phyloP scores from a whole-genome alignment of 2,329 filamentous ascomycete species.

The Aureobasidium mangrovei region DNA sequence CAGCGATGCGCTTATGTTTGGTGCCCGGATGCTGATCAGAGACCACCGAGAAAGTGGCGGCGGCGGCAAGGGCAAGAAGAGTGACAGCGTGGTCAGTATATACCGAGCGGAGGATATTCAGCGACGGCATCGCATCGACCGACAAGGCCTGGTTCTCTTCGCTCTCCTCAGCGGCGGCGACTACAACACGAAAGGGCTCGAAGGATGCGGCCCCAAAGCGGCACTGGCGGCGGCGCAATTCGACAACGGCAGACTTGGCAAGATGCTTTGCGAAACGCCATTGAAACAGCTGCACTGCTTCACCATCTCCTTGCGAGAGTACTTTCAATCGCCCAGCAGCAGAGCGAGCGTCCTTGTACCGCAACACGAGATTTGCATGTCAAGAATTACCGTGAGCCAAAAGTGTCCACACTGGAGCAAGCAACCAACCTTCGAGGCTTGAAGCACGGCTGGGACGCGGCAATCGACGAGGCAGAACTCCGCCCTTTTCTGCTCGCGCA shows the following conservation, averaged over 20 bases:
- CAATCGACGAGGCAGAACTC: slow-evolving; percentile 29
- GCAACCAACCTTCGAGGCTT: slow-evolving; percentile 25
- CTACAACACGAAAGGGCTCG: slow-evolving; percentile 31
- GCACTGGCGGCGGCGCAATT: slow-evolving; percentile 24
- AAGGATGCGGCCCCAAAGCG: slow-evolving; percentile 28
- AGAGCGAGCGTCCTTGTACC: slow-evolving; percentile 18
- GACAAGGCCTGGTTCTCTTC: slow-evolving; percentile 32
- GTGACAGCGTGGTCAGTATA: slow-evolving; percentile 25
- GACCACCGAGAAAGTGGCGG: slow-evolving; percentile 18
- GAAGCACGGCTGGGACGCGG: slow-evolving; percentile 23
- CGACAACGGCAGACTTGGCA: slow-evolving; percentile 28
- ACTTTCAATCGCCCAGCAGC: neutral
- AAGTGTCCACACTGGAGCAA: slow-evolving; percentile 26
- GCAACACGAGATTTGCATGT: slow-evolving; percentile 21
- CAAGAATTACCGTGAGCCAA: slow-evolving; percentile 31
- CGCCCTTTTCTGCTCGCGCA: slow-evolving; percentile 26
- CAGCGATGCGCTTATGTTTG: slow-evolving; percentile 41
- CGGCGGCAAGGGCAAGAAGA: slow-evolving; percentile 13
- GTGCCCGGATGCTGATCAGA: slow-evolving; percentile 35
- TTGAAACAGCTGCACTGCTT: slow-evolving; percentile 1
- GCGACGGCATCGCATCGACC: slow-evolving; percentile 25
- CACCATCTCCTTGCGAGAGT: neutral
- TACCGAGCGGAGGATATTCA: slow-evolving; percentile 25
- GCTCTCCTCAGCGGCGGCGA: slow-evolving; percentile 36
- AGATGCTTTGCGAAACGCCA: slow-evolving; percentile 19